A percentile compares a stretch with the other conserved stretches of the same genome.
phyloP scores from a whole-genome alignment of 73 alveolate genomes.

The Tetrahymena malaccensis region DNA sequence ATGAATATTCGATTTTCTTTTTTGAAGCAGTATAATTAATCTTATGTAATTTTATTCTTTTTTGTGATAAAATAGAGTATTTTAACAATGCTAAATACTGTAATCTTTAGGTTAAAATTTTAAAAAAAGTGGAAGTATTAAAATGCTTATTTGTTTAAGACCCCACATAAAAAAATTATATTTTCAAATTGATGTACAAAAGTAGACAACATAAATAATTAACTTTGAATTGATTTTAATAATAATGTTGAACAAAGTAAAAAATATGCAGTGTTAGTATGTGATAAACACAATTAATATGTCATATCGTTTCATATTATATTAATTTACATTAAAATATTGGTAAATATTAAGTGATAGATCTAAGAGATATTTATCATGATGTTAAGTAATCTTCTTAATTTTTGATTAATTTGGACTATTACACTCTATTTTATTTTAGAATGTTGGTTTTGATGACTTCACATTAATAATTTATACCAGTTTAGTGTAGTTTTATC shows the following conservation, averaged over 20 bases:
- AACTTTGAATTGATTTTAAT: neutral
- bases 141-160: neutral
- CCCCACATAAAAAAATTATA: too few relatives aligned
- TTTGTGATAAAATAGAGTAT: too few relatives aligned
- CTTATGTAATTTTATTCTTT: too few relatives aligned
- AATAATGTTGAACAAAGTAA: too few relatives aligned
- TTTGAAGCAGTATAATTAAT: neutral
- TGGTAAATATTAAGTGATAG: neutral
- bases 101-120: too few relatives aligned
- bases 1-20: too few relatives aligned
- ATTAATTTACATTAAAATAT: neutral
- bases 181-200: too few relatives aligned
- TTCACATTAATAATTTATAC: too few relatives aligned
- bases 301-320: neutral
- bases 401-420: neutral
- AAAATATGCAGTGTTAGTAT: neutral
- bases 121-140: too few relatives aligned
- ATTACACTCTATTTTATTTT: neutral
- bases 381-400: neutral
- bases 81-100: neutral
- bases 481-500: neutral
- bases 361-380: neutral
- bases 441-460: neutral
- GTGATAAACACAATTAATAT: too few relatives aligned
- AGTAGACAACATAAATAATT: too few relatives aligned